Percentiles rank a stretch among this genome's conserved stretches.
phyloP scores from a whole-genome alignment of 2,329 filamentous ascomycete genomes.

The Calonectria ilicicola region DNA sequence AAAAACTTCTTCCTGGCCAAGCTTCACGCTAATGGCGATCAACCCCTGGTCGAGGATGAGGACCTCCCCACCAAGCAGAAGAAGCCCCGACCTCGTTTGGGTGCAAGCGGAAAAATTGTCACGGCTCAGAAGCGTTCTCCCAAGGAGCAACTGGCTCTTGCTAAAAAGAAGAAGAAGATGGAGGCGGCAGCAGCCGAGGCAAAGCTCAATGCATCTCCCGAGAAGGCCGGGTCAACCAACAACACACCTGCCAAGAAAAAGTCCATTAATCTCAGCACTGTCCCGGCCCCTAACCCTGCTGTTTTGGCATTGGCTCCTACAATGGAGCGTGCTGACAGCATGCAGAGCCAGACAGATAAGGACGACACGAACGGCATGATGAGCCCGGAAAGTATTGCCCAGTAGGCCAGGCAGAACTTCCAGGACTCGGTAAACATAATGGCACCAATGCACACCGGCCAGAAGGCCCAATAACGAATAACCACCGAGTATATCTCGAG shows the following conservation, averaged over 20 bases:
- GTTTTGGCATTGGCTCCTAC: conserved; percentile 54
- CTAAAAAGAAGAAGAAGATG: conserved; percentile 89
- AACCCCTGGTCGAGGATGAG: conserved; percentile 91
- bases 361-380: conserved; percentile 81
- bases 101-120: conserved; percentile 85
- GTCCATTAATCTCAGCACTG: conserved; percentile 51
- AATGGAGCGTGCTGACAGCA: conserved; percentile 72
- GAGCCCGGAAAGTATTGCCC: conserved; percentile 82
- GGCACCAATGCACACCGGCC: background rate
- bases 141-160: conserved; percentile 84
- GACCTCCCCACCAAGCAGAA: conserved; percentile 94
- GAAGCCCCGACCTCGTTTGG: conserved; percentile 74
- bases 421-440: conserved; percentile 11
- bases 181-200: conserved; percentile 69
- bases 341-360: conserved; percentile 71
- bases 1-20: conserved; percentile 93
- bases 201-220: conserved; percentile 51
- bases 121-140: conserved; percentile 85
- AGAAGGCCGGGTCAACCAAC: conserved; percentile 51
- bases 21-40: conserved; percentile 82
- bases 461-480: background rate
- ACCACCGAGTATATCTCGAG: background rate
- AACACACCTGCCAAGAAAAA: conserved; percentile 67
- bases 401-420: conserved; percentile 46
- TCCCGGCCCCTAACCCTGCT: conserved; percentile 53